These are phyloP conservation scores for Orbilia brochopaga DNA, from an alignment of 2,329 filamentous ascomycete species.

Conservation along the genomic window DNA sequence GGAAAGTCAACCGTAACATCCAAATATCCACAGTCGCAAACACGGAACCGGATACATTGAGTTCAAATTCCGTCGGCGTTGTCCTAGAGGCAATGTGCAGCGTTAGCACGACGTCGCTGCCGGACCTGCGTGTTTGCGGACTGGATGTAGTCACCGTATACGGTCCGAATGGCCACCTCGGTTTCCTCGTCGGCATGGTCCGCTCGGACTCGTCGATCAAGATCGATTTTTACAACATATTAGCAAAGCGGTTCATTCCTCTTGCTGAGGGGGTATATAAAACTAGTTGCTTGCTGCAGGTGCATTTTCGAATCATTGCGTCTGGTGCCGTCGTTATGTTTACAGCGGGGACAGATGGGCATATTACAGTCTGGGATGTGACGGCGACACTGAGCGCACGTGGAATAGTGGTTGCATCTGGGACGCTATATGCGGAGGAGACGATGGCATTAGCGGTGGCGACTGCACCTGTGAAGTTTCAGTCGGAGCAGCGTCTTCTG, in stretches of 20 bases:
- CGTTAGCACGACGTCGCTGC: slow-evolving; percentile 60
- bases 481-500: slow-evolving; percentile 20
- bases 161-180: slow-evolving; percentile 52
- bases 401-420: slow-evolving; percentile 1
- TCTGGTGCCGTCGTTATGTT: slow-evolving; percentile 60
- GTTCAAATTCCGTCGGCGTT: slow-evolving; percentile 62
- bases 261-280: slow-evolving; percentile 59
- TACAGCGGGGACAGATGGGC: slow-evolving; percentile 82
- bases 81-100: slow-evolving; percentile 66
- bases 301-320: slow-evolving; percentile 50
- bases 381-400: slow-evolving; percentile 55
- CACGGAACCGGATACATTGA: neutral
- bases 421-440: neutral
- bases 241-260: slow-evolving; percentile 56
- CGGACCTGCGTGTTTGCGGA: slow-evolving; percentile 78
- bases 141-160: slow-evolving; percentile 67
- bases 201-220: slow-evolving; percentile 84
- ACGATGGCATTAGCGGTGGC: neutral
- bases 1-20: slow-evolving; percentile 67
- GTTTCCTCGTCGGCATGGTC: slow-evolving; percentile 71
- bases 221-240: slow-evolving; percentile 56
- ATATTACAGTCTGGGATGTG: slow-evolving; percentile 69
- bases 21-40: slow-evolving; percentile 55
- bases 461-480: slow-evolving; percentile 5
- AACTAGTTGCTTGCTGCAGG: slow-evolving; percentile 57